Percentiles rank a stretch among this genome's conserved stretches.
Conservation (phyloP, 2,329 filamentous ascomycete species). For the Seiridium unicorne region DNA sequence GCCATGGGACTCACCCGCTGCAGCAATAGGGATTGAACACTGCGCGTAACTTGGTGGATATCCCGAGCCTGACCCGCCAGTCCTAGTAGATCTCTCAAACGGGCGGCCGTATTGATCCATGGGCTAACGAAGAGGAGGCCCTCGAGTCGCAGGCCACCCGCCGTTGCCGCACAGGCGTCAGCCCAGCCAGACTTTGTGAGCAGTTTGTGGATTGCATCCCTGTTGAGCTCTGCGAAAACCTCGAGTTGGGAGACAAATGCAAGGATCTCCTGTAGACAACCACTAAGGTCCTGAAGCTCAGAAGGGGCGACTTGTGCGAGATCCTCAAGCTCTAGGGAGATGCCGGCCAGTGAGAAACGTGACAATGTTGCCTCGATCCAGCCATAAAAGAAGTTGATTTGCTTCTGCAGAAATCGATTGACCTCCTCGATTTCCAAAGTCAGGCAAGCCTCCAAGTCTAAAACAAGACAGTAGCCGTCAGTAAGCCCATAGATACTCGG, state of each 20-base stretch:
- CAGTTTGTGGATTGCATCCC: slow-evolving; percentile 8
- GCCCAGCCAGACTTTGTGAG: background rate
- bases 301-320: background rate
- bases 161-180: too few relatives aligned
- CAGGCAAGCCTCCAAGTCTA: slow-evolving; percentile 6
- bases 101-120: background rate
- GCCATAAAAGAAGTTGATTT: slow-evolving; percentile 2
- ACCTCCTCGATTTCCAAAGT: background rate
- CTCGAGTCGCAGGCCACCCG: background rate
- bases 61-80: background rate
- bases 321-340: background rate
- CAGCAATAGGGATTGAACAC: slow-evolving; percentile 5
- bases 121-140: background rate
- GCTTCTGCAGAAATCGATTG: slow-evolving; percentile 3
- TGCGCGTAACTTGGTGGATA: background rate
- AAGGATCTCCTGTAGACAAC: slow-evolving; percentile 4
- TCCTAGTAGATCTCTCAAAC: background rate
- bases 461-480: slow-evolving; percentile 1
- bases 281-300: slow-evolving; percentile 8
- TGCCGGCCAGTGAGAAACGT: slow-evolving; percentile 2
- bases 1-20: slow-evolving; percentile 3
- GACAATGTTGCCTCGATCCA: slow-evolving; percentile 3
- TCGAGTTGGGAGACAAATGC: slow-evolving; percentile 3
- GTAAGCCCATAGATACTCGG: background rate
- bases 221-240: slow-evolving; percentile 6